Evolutionary conservation across 2,329 filamentous ascomycete species (phyloP), one percentile per base, ranked within the genome.

Genomic region (Tolypocladium sp.): DNA sequence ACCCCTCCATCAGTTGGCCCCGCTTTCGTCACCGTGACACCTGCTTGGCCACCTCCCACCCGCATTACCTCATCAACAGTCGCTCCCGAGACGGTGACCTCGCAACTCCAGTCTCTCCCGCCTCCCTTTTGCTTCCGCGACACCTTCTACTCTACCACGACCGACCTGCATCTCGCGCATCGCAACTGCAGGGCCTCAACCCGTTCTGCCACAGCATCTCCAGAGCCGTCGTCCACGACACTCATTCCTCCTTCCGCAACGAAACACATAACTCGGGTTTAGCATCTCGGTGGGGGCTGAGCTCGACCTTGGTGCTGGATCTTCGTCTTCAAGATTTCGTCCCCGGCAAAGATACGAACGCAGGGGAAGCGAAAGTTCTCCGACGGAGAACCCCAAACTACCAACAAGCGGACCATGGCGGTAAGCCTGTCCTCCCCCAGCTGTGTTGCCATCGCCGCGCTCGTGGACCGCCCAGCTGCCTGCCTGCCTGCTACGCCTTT

Each of bases 301-400:
- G 68, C 70, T 75, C 66, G 68, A 70, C 68, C 65, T 68, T 44
- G 67, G 71, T 71, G 69, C 69, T 70, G 65, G 65, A 67, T 69
- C 64, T 63, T 65, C 64, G 54, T 62, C 62, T 67, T 68, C 72
- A 74, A 71, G 62, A 75, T 75, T 73, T 64, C 70, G 57, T 68
- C 68, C 58, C 60, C 65, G 58, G 60, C 64, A 60, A 65, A 61
- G 58, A 67, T 63, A 68, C 76, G 73, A 78, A 82, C 83, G 74
- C 81, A 82, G 82, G 83, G 82, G 80, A 88, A 88, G 79, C 84
- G 85, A 75, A 88, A 85, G 76, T 76, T 85, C 68, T 87, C 85
- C 65, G 76, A 77, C 76, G 82, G 81, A 77, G 83, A 84, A 70
- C 73, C 77, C 73, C 75, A 78, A 72, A 77, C 79, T 68, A 79